Evolutionary conservation across 2,329 filamentous ascomycete genomes (phyloP).

Genomic region (Canariomyces notabilis): DNA sequence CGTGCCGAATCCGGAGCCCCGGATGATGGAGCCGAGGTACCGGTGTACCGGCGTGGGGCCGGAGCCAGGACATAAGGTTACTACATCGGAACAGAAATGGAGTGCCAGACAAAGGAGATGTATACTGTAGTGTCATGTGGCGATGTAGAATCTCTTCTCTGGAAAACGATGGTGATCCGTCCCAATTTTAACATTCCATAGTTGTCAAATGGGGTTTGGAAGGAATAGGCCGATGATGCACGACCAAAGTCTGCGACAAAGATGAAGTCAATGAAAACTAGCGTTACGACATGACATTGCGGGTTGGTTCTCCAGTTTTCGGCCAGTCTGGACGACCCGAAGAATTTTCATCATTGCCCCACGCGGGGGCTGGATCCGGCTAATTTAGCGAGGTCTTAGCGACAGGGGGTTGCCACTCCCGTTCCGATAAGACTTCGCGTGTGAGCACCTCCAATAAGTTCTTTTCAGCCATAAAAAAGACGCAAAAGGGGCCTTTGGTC

Average conservation of each 20-base stretch:
- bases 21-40: background rate
- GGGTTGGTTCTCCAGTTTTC: constrained; percentile 2
- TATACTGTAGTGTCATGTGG: too few species aligned
- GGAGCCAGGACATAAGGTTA: too few species aligned
- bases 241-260: background rate
- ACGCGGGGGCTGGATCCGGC: constrained; percentile 8
- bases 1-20: background rate
- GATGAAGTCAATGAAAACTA: background rate
- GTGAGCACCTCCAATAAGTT: constrained; percentile 9
- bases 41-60: too few species aligned
- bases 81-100: too few species aligned
- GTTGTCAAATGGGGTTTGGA: background rate
- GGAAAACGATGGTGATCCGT: too few species aligned
- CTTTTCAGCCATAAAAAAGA: constrained; percentile 16
- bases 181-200: too few species aligned
- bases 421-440: constrained; percentile 22
- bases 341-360: constrained; percentile 17
- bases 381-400: constrained; percentile 1
- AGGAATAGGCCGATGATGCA: constrained; percentile 7
- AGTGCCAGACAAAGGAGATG: too few species aligned
- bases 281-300: too few species aligned
- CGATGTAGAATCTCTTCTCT: too few species aligned
- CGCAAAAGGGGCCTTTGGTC: constrained; percentile 9
- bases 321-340: constrained; percentile 14
- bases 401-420: constrained; percentile 10